Percentiles rank a stretch among this genome's conserved stretches.
These are phyloP conservation scores for Macrolepiota fuliginosa DNA, from an alignment of 768 basidiomycete species.

Conservation along the genomic window DNA sequence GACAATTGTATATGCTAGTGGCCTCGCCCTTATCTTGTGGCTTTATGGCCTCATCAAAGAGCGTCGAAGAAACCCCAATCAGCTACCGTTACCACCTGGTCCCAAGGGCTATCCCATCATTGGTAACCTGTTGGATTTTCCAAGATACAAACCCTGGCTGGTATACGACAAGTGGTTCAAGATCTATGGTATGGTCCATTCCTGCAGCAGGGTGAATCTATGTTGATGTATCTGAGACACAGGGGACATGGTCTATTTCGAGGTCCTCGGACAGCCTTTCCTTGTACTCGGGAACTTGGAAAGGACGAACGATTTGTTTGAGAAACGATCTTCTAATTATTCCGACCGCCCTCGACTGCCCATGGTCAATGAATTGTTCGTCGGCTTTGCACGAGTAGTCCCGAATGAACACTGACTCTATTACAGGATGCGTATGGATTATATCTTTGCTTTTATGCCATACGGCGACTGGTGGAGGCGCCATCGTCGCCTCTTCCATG, in stretches of 20 bases:
- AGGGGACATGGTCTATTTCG: constrained; percentile 55
- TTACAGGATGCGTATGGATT: constrained; percentile 27
- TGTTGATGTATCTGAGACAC: neutral
- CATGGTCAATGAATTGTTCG: constrained; percentile 50
- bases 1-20: too few relatives aligned
- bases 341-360: constrained; percentile 45
- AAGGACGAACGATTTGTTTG: constrained; percentile 49
- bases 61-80: neutral
- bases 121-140: constrained; percentile 28
- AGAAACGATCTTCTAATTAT: constrained; percentile 50
- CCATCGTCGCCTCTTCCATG: constrained; percentile 34
- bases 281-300: constrained; percentile 23
- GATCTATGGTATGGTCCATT: too few relatives aligned
- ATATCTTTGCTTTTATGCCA: constrained; percentile 46
- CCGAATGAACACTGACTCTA: neutral
- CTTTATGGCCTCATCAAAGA: neutral
- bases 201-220: too few relatives aligned
- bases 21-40: neutral
- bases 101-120: constrained; percentile 27
- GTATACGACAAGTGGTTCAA: constrained; percentile 28
- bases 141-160: constrained; percentile 26
- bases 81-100: constrained; percentile 19
- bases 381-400: neutral
- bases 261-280: constrained; percentile 35
- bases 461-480: too few relatives aligned